phyloP scores from a whole-genome alignment of 2,329 filamentous ascomycete species.

The Colletotrichum coccodes region DNA sequence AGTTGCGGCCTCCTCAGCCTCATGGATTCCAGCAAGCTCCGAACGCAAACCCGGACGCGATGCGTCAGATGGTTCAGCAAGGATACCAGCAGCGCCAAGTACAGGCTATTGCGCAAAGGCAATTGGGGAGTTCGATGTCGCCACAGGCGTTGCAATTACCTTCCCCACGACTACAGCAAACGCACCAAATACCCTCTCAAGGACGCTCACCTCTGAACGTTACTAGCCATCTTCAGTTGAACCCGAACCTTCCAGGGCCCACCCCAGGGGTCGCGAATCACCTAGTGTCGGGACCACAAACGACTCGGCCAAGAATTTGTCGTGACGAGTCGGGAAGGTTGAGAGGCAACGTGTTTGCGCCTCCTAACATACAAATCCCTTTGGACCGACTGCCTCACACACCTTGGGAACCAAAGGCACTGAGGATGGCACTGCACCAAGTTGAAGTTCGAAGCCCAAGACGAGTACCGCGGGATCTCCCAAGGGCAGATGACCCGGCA shows the following conservation, averaged over 20 bases:
- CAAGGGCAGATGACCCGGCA: neutral
- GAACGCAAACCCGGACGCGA: neutral
- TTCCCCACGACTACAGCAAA: neutral
- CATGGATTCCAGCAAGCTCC: neutral
- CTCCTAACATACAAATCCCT: constrained; percentile 33
- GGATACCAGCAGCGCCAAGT: neutral
- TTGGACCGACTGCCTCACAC: constrained; percentile 51
- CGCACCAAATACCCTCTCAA: neutral
- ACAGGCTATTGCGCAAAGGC: neutral
- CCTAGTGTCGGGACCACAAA: neutral
- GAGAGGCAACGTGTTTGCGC: constrained; percentile 38
- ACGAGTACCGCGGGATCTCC: constrained; percentile 44
- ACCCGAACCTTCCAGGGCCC: neutral
- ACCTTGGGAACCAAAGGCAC: constrained; percentile 52
- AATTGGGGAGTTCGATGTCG: neutral
- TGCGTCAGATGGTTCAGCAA: neutral
- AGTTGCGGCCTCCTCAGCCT: neutral
- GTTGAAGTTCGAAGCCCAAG: constrained; percentile 59
- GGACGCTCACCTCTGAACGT: neutral
- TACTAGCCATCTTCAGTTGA: neutral
- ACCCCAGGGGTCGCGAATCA: neutral
- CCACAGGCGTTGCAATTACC: neutral
- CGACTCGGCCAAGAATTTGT: neutral
- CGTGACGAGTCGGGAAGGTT: neutral
- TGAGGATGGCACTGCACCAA: constrained; percentile 58